These are phyloP conservation scores for Umbelopsis vinacea DNA, from an alignment of 192 early-diverging fungal genomes.

Conservation along the genomic window DNA sequence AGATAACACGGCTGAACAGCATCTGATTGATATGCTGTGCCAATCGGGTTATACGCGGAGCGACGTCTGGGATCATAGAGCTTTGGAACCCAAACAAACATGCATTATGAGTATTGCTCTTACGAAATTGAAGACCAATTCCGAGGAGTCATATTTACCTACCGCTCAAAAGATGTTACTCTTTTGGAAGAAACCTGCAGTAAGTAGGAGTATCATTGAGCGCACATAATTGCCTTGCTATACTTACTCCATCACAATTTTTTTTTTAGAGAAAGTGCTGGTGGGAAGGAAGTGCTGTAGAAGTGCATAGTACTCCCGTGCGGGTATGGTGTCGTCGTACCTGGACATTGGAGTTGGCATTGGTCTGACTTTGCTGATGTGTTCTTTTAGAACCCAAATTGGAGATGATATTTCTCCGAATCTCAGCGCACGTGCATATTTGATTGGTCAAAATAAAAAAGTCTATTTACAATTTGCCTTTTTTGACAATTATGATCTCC, in stretches of 20 bases:
- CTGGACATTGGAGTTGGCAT: slow-evolving; percentile 79
- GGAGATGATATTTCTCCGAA: not conserved
- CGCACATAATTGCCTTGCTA: not conserved
- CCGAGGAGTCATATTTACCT: slow-evolving; percentile 67
- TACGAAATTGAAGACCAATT: slow-evolving; percentile 71
- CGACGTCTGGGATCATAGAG: slow-evolving; percentile 77
- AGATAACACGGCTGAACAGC: slow-evolving; percentile 69
- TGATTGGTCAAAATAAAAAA: slow-evolving; percentile 3
- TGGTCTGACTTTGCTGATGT: slow-evolving; percentile 47
- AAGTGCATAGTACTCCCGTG: slow-evolving; percentile 55
- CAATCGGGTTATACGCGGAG: slow-evolving; percentile 73
- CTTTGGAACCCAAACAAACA: slow-evolving; percentile 67
- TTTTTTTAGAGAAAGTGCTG: slow-evolving; percentile 71
- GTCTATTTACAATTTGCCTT: not conserved
- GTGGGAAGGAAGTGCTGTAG: slow-evolving; percentile 80
- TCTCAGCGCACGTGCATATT: not conserved
- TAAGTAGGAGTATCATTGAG: slow-evolving; percentile 31
- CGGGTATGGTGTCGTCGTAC: slow-evolving; percentile 79
- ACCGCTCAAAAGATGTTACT: slow-evolving; percentile 82
- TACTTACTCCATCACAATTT: slow-evolving; percentile 11
- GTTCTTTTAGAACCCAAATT: too few relatives aligned
- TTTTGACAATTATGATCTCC: not conserved
- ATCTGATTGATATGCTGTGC: slow-evolving; percentile 85
- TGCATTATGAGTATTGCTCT: slow-evolving; percentile 71
- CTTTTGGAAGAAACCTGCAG: slow-evolving; percentile 83